These are phyloP conservation scores for Termitomyces sp. DNA, from an alignment of 768 basidiomycete species.

Conservation along the genomic window DNA sequence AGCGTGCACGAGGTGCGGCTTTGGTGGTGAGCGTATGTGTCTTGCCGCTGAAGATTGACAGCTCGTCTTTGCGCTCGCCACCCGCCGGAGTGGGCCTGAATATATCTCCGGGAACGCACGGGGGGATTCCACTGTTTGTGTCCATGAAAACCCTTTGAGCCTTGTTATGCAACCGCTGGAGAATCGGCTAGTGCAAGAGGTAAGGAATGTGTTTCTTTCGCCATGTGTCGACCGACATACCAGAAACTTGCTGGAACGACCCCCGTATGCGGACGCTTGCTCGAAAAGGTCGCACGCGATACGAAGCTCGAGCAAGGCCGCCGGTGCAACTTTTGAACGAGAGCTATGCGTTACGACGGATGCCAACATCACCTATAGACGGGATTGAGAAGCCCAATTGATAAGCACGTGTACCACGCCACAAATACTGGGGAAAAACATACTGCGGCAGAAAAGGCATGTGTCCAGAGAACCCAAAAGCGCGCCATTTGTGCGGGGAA, in stretches of 20 bases:
- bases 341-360: slow-evolving; percentile 71
- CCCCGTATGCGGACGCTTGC: slow-evolving; percentile 53
- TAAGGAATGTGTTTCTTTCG: neutral
- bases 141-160: slow-evolving; percentile 49
- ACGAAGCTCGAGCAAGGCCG: slow-evolving; percentile 62
- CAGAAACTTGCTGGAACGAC: slow-evolving; percentile 65
- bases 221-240: slow-evolving; percentile 13
- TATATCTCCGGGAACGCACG: slow-evolving; percentile 47
- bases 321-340: slow-evolving; percentile 65
- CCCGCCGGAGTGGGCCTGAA: slow-evolving; percentile 43
- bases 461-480: slow-evolving; percentile 69
- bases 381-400: neutral
- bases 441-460: slow-evolving; percentile 62
- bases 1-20: slow-evolving; percentile 7
- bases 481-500: slow-evolving; percentile 56
- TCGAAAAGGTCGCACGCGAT: slow-evolving; percentile 61
- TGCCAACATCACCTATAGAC: slow-evolving; percentile 60
- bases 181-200: slow-evolving; percentile 44
- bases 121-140: slow-evolving; percentile 38
- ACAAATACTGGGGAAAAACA: slow-evolving; percentile 13
- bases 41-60: slow-evolving; percentile 73
- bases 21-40: slow-evolving; percentile 59
- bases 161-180: slow-evolving; percentile 55
- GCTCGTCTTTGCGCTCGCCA: slow-evolving; percentile 54
- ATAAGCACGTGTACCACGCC: neutral